Evolutionary conservation across 441 rosid genomes (phyloP).

Genomic region (Aleurites moluccanus): DNA sequence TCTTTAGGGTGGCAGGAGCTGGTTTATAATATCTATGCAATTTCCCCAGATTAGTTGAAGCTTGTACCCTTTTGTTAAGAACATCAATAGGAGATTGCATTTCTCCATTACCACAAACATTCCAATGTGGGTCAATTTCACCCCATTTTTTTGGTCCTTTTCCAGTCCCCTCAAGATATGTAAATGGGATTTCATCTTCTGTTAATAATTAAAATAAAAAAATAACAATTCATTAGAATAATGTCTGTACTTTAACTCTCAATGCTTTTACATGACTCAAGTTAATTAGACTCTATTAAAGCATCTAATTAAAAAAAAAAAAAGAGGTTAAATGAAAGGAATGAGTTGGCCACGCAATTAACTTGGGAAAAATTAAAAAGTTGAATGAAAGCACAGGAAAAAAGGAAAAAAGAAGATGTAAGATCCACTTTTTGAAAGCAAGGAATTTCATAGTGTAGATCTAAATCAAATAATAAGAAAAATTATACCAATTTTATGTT

Average conservation of each 20-base stretch:
- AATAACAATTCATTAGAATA: background rate
- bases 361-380: too few relatives aligned
- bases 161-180: slow-evolving; percentile 31
- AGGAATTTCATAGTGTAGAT: too few relatives aligned
- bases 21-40: slow-evolving; percentile 32
- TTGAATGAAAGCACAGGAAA: too few relatives aligned
- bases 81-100: slow-evolving; percentile 56
- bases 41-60: slow-evolving; percentile 18
- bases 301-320: too few relatives aligned
- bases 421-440: too few relatives aligned
- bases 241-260: background rate
- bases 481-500: too few relatives aligned
- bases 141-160: slow-evolving; percentile 56
- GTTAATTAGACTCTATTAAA: too few relatives aligned
- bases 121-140: slow-evolving; percentile 42
- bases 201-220: background rate
- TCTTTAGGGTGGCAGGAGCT: slow-evolving; percentile 37
- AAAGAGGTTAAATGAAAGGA: too few relatives aligned
- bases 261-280: too few relatives aligned
- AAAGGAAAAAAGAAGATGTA: too few relatives aligned
- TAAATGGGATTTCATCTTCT: slow-evolving; percentile 35
- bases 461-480: too few relatives aligned
- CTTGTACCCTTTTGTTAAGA: slow-evolving; percentile 25
- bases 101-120: slow-evolving; percentile 38
- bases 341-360: too few relatives aligned